Conservation (phyloP, 139 green algal species). For the Asterochloris erici region DNA sequence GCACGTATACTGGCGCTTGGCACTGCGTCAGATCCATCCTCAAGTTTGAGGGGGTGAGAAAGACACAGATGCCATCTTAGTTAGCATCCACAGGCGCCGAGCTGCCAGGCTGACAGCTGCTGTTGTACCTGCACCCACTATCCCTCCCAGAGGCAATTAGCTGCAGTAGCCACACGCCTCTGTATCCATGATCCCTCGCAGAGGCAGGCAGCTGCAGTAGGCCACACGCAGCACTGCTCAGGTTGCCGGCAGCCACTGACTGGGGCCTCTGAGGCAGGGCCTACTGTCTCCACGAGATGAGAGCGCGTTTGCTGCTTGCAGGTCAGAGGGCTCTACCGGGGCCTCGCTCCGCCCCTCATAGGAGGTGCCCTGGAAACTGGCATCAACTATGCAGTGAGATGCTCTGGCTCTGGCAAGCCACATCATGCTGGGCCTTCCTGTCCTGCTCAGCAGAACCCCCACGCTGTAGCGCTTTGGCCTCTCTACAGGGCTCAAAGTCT, state of each 20-base stretch:
- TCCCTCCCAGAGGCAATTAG: no score
- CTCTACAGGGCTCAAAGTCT: no score
- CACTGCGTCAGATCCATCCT: slow-evolving; percentile 53
- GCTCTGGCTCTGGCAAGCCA: slow-evolving; percentile 9
- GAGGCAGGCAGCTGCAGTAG: no score
- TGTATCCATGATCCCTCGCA: no score
- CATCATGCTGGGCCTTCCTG: not conserved
- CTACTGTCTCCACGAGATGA: not conserved
- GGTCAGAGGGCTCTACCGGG: slow-evolving; percentile 60
- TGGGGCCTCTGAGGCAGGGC: not conserved
- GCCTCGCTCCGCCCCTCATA: slow-evolving; percentile 64
- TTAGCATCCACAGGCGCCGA: no score
- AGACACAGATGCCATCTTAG: not conserved
- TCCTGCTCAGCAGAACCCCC: not conserved
- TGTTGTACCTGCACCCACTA: no score
- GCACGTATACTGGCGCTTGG: slow-evolving; percentile 37
- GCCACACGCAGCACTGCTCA: not conserved
- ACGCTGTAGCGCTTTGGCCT: no score
- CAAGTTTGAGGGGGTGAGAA: slow-evolving; percentile 53
- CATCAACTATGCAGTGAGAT: slow-evolving; percentile 62
- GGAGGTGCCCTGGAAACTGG: slow-evolving; percentile 76
- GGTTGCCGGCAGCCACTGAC: not conserved
- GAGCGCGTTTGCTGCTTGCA: slow-evolving; percentile 11
- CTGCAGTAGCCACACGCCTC: no score
- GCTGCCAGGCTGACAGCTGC: no score